Conservation (phyloP, 148 eudicot species). For the Salicornia ramosissima region DNA sequence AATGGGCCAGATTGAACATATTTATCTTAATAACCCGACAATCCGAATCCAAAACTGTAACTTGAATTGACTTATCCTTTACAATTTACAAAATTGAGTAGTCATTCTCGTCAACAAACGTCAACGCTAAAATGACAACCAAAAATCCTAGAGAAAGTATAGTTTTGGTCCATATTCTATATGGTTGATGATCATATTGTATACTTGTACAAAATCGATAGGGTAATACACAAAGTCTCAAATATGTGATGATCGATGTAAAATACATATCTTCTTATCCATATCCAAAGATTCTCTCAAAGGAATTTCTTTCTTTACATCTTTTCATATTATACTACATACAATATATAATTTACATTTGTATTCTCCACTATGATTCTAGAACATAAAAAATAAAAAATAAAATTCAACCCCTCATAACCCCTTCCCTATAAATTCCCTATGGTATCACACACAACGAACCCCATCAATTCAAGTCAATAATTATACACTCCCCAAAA, state of each 20-base stretch:
- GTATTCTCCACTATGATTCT: no score
- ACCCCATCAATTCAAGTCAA: background rate
- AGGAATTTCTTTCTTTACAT: constrained; percentile 19
- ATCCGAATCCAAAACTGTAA: no score
- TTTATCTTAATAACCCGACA: no score
- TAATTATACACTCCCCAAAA: background rate
- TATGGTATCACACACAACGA: constrained; percentile 1
- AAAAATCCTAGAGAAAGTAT: no score
- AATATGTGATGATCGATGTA: background rate
- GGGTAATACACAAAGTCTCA: background rate
- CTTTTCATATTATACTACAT: background rate
- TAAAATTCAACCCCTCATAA: constrained; percentile 1
- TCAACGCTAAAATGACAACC: no score
- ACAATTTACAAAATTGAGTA: no score
- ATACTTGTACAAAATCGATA: background rate
- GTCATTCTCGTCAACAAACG: no score
- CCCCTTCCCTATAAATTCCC: constrained; percentile 22
- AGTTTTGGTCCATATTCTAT: no score
- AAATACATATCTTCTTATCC: constrained; percentile 15
- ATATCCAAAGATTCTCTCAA: background rate
- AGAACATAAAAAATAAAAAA: no score
- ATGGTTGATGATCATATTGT: background rate
- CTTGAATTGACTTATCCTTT: no score
- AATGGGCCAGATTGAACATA: no score
- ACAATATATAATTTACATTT: constrained; percentile 4